Conservation (phyloP, 495 filamentous ascomycete species). For the Melanomma pulvis-pyrius region DNA sequence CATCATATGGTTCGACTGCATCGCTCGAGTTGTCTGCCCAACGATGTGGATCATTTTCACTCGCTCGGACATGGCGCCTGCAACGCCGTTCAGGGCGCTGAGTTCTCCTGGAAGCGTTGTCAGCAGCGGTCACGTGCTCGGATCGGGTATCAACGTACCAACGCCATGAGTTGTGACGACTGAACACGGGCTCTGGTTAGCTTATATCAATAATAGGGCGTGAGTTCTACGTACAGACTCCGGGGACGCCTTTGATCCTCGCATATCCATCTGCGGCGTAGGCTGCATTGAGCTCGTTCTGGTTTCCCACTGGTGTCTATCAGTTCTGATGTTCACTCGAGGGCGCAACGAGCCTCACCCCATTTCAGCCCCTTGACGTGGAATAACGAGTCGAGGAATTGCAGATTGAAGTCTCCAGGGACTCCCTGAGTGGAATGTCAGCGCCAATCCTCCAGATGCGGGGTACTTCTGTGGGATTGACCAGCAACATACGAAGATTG, state of each 20-base stretch:
- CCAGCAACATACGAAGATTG: conserved; percentile 40
- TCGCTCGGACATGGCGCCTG: conserved; percentile 44
- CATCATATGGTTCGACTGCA: conserved; percentile 47
- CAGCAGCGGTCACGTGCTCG: neutral
- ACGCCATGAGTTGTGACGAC: conserved; percentile 49
- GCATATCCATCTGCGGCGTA: conserved; percentile 50
- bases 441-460: neutral
- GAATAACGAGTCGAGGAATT: conserved; percentile 46
- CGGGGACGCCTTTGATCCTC: conserved; percentile 41
- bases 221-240: conserved; percentile 24
- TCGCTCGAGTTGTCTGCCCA: conserved; percentile 44
- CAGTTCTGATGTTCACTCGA: neutral
- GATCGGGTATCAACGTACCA: conserved; percentile 15
- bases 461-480: neutral
- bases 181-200: neutral
- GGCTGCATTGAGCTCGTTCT: conserved; percentile 47
- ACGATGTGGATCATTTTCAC: conserved; percentile 49
- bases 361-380: conserved; percentile 45
- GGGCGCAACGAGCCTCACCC: conserved; percentile 14
- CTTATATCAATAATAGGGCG: neutral
- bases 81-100: conserved; percentile 47
- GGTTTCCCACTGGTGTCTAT: conserved; percentile 42
- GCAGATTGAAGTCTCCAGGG: conserved; percentile 44
- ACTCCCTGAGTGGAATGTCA: conserved; percentile 24
- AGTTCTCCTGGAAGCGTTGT: conserved; percentile 40